Evolutionary conservation across 2,329 filamentous ascomycete species (phyloP).

Genomic region (Trichothecium sympodiale): DNA sequence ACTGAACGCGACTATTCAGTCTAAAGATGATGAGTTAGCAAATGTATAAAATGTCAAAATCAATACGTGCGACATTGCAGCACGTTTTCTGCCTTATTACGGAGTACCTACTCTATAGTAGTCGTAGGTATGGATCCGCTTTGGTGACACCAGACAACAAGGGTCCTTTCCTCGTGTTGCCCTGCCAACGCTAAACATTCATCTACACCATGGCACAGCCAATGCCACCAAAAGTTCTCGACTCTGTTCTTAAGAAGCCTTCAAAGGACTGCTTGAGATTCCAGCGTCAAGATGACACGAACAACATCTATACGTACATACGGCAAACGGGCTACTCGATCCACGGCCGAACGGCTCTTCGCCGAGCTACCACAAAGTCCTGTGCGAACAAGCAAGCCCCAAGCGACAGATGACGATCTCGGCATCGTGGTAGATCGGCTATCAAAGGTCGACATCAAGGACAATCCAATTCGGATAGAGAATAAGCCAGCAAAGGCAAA

Average conservation of each 20-base stretch:
- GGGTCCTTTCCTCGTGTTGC: constrained; percentile 1
- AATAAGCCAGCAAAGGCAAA: constrained; percentile 6
- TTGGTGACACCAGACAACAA: too few relatives aligned
- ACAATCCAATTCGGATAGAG: constrained; percentile 19
- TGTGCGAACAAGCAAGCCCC: constrained; percentile 17
- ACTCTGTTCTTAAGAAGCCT: background rate
- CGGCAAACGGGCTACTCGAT: constrained; percentile 36
- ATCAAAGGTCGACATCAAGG: constrained; percentile 14
- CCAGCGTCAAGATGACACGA: constrained; percentile 29
- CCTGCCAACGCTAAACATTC: constrained; percentile 1
- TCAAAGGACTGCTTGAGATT: background rate
- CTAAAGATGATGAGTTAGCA: too few relatives aligned
- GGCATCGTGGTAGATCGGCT: constrained; percentile 19
- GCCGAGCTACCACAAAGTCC: constrained; percentile 41
- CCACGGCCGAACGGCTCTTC: constrained; percentile 36
- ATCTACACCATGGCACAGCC: too few relatives aligned
- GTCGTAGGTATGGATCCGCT: too few relatives aligned
- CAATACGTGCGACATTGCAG: too few relatives aligned
- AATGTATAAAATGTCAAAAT: too few relatives aligned
- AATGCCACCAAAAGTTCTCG: too few relatives aligned
- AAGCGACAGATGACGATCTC: constrained; percentile 6
- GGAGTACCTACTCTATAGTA: too few relatives aligned
- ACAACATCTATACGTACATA: constrained; percentile 34
- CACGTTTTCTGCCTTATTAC: too few relatives aligned
- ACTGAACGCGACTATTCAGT: too few relatives aligned